Evolutionary conservation across 208 protist species (phyloP), one percentile per base, ranked within the genome.

Genomic region (Trypanosoma scelopori): DNA sequence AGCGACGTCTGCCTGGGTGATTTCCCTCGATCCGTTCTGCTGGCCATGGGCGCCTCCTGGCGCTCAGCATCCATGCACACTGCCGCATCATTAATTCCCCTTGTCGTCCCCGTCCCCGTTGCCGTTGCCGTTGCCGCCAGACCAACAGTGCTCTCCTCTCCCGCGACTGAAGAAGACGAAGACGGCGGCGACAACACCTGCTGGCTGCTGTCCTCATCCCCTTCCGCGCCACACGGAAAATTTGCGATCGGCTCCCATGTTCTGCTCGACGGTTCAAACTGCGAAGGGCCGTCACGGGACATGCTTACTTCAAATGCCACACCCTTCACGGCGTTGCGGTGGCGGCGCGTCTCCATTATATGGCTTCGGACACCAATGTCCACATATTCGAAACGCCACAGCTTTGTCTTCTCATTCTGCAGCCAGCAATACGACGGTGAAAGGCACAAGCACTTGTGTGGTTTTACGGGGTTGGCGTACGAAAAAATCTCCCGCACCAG

Each of bases 311-410:
- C 70, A 20, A 73, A 39, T 22, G 57, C 55, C 9, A 76, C 50
- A 7, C 76, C 82, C 13, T 74, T 46, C 37, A 82, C 30, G 12
- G 78, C 76, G 48, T 86, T 83, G 47, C 81, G 76, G 4, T 49
- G 39, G 22, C 86, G 78, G 28, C 86, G 84, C 12, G 87, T 71
- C 46, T 85, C 82, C 43, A 41, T 30, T 27, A 51, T 32, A 35
- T 49, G 37, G 39, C 77, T 79, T 18, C 61, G 53, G 13, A 53
- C 56, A 22, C 90, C 90, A 49, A 93, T 58, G 61, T 95, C 90
- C 22, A 95, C 78, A 70, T 92, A 95, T 2, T 76, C 61, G 76
- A 95, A 85, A 12, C 71, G 57, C 87, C 87, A 95, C 52, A 87
- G 46, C 45, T 82, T 69, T 28, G 77, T 78, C 51, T 79, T 79